Conservation (phyloP, 345 rosid genomes). For the Arabis alpina region DNA sequence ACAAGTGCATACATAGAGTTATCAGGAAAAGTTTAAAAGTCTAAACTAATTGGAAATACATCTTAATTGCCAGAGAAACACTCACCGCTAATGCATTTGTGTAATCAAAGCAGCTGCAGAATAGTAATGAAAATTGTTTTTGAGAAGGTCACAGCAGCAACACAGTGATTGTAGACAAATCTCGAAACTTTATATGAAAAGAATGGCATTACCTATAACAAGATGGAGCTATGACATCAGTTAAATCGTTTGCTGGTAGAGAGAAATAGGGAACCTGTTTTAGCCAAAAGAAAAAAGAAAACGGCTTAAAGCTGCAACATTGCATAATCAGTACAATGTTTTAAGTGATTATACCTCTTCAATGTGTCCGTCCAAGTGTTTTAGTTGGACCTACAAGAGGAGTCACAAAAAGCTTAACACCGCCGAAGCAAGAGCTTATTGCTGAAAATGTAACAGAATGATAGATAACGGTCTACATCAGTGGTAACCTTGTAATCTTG, state of each 20-base stretch:
- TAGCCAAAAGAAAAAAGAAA: constrained; percentile 49
- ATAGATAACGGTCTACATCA: constrained; percentile 8
- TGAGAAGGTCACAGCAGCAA: constrained; percentile 9
- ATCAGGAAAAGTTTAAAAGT: constrained; percentile 19
- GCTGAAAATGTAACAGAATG: constrained; percentile 1
- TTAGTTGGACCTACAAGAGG: constrained; percentile 76
- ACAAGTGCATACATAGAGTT: constrained; percentile 6
- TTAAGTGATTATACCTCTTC: constrained; percentile 70
- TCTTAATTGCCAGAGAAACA: constrained; percentile 23
- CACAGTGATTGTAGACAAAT: background rate
- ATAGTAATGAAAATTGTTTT: constrained; percentile 25
- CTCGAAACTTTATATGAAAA: background rate
- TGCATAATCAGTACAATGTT: constrained; percentile 29
- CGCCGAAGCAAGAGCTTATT: constrained; percentile 5
- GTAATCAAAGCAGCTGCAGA: constrained; percentile 92
- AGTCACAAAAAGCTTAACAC: constrained; percentile 28
- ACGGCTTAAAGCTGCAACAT: constrained; percentile 46
- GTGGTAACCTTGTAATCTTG: constrained; percentile 92
- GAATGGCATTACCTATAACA: constrained; percentile 76
- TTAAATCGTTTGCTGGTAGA: constrained; percentile 91
- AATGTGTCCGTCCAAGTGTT: constrained; percentile 94
- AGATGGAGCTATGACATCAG: constrained; percentile 93
- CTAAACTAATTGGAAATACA: constrained; percentile 4
- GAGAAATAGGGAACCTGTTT: constrained; percentile 99
- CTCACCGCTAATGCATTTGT: constrained; percentile 97